These are phyloP conservation scores for Penicillium oxalicum DNA, from an alignment of 2,329 filamentous ascomycete species.

Conservation along the genomic window DNA sequence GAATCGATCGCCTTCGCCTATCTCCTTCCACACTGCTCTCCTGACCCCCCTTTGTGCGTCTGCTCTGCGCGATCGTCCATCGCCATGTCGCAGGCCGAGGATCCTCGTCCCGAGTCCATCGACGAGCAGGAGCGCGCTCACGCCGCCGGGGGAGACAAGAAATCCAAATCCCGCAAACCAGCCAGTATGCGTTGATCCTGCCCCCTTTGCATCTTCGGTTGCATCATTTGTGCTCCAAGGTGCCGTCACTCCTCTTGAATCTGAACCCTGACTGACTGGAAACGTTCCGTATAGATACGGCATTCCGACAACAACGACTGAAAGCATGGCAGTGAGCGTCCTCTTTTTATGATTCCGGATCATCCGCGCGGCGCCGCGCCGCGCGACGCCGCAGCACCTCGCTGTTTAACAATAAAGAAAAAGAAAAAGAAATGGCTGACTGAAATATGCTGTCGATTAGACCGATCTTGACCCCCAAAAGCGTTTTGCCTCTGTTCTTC, in stretches of 20 bases:
- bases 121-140: slow-evolving; percentile 40
- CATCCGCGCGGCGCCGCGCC: background rate
- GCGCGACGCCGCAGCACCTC: no score
- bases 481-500: slow-evolving; percentile 86
- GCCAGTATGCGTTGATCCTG: slow-evolving; percentile 57
- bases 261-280: slow-evolving; percentile 5
- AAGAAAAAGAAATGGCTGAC: slow-evolving; percentile 6
- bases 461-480: slow-evolving; percentile 92
- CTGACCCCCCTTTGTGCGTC: slow-evolving; percentile 1
- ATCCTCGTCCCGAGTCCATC: slow-evolving; percentile 38
- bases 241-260: no score
- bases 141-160: slow-evolving; percentile 53
- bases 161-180: slow-evolving; percentile 85
- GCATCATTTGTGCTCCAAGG: no score
- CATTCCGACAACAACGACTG: slow-evolving; percentile 90
- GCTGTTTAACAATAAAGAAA: no score
- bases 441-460: slow-evolving; percentile 41
- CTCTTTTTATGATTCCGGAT: slow-evolving; percentile 1
- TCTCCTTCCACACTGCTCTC: background rate
- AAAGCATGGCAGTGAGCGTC: slow-evolving; percentile 92
- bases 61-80: slow-evolving; percentile 2
- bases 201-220: no score
- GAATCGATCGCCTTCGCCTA: no score
- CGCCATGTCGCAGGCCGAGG: slow-evolving; percentile 42
- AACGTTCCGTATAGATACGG: slow-evolving; percentile 62